Conservation (phyloP, 768 basidiomycete species). For the Phylloporus sp. region DNA sequence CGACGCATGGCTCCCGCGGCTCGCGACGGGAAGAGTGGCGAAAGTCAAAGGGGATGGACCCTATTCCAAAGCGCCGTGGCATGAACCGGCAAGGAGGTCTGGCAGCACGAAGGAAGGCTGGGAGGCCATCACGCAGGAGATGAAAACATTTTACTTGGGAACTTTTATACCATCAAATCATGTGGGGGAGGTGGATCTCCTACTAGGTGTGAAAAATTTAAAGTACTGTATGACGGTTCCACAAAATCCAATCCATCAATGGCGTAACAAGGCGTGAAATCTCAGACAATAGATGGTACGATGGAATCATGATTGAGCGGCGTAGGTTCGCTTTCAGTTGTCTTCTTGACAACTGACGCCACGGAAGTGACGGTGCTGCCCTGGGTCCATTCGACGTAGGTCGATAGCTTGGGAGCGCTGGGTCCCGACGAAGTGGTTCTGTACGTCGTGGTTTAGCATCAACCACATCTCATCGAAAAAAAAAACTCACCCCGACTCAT, state of each 20-base stretch:
- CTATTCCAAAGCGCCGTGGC: slow-evolving; percentile 45
- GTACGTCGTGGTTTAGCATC: background rate
- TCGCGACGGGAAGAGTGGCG: slow-evolving; percentile 82
- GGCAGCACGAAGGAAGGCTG: slow-evolving; percentile 60
- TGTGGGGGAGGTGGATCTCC: background rate
- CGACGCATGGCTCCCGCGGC: slow-evolving; percentile 76
- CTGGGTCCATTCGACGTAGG: slow-evolving; percentile 13
- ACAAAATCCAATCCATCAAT: background rate
- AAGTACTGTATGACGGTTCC: slow-evolving; percentile 11
- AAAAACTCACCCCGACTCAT: slow-evolving; percentile 16
- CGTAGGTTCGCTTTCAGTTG: background rate
- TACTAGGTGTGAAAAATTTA: slow-evolving; percentile 10
- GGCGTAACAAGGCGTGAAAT: background rate
- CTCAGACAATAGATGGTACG: slow-evolving; percentile 9
- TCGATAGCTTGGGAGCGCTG: slow-evolving; percentile 12
- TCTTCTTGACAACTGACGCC: slow-evolving; percentile 5
- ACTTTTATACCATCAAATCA: background rate
- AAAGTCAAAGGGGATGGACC: slow-evolving; percentile 65
- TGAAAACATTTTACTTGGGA: slow-evolving; percentile 27
- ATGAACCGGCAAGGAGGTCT: slow-evolving; percentile 66
- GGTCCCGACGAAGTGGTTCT: slow-evolving; percentile 11
- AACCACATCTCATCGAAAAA: background rate
- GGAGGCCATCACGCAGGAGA: slow-evolving; percentile 66
- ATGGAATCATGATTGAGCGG: slow-evolving; percentile 1
- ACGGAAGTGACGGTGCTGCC: slow-evolving; percentile 2